Base-by-base conservation (phyloP, 2,329 filamentous ascomycete genomes). In the Sporothrix variecibatus region DNA sequence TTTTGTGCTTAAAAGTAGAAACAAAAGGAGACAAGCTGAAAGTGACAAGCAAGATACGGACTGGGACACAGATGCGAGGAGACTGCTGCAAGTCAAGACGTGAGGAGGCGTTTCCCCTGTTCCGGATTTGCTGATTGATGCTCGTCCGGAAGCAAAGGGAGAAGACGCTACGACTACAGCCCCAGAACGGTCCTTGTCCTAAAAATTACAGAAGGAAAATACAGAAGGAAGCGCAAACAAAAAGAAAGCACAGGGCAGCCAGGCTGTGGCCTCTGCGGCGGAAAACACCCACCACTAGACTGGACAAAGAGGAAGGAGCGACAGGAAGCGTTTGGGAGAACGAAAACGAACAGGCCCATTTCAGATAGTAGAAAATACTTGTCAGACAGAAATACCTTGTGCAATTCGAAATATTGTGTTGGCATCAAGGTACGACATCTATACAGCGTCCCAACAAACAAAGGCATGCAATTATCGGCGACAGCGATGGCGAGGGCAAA, bases 41-140 rank as follows among this genome's bases (percentile, higher is more conserved):
- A 34, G 34, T 34, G 4, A 34, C 34, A 38, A 8, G 12, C 23
- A 58, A 34, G 53, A 31, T 20, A 15, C 26, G 28, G 31, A 28
- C 31, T 65, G 34, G 11, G 26, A 67, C 1, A 8, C 8, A 67
- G n/a, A 8, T 34, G 23, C 28, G 40, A 28, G 62, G 12, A 23
- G 64, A 23, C 11, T 34, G 34, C 38, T 38, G 15, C 17, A 12
- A 62, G 38, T 17, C 9, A 31, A 38, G 34, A 68, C 40, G 68
- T 17, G 68, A 70, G 68, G 49, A 43, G 49, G 46, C 11, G 3
- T 31, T 53, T 34, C 58, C 71, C 71, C 58, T 64, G 58, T 72
- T 58, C 60, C 60, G 60, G 71, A 72, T 72, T 60, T 68, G 72
- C 72, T 73, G 72, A 51, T 70, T 70, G 72, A 73, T 70, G 72